A percentile compares a stretch with the other conserved stretches of the same genome.
phyloP scores from a whole-genome alignment of 1,284 basidiomycete genomes.

The Inonotus obliquus region DNA sequence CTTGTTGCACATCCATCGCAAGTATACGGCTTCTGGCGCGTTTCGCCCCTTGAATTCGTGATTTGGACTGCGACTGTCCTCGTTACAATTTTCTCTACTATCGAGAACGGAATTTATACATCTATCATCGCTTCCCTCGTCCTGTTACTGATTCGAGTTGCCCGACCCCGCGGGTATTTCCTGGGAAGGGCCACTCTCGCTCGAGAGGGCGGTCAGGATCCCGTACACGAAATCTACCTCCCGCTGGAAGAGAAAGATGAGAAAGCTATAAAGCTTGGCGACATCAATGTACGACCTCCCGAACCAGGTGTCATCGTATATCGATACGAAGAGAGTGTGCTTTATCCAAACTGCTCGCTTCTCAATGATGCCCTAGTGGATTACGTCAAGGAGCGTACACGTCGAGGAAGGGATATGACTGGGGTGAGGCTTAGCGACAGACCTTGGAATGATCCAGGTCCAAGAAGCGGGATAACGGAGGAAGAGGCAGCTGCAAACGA shows the following conservation, averaged over 20 bases:
- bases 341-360: constrained; percentile 89
- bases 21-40: constrained; percentile 91
- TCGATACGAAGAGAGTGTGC: constrained; percentile 89
- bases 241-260: constrained; percentile 56
- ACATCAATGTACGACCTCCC: constrained; percentile 72
- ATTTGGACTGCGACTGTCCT: constrained; percentile 90
- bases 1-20: constrained; percentile 85
- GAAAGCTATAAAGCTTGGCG: constrained; percentile 9
- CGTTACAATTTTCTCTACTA: constrained; percentile 82
- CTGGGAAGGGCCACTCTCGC: constrained; percentile 64
- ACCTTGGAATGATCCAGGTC: constrained; percentile 94
- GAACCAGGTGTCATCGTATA: constrained; percentile 88
- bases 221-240: constrained; percentile 78
- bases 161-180: constrained; percentile 90
- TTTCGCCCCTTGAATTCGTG: constrained; percentile 89
- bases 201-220: constrained; percentile 31
- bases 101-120: constrained; percentile 95
- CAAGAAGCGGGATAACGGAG: constrained; percentile 43
- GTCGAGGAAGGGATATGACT: constrained; percentile 73
- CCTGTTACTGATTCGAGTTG: constrained; percentile 86
- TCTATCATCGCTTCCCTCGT: constrained; percentile 79
- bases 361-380: constrained; percentile 78
- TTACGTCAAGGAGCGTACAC: constrained; percentile 74
- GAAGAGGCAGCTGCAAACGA: constrained; percentile 49
- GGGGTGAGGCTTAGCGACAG: constrained; percentile 66